Evolutionary conservation across 257 asterid species (phyloP).

Genomic region (Solanum gracilifrons): DNA sequence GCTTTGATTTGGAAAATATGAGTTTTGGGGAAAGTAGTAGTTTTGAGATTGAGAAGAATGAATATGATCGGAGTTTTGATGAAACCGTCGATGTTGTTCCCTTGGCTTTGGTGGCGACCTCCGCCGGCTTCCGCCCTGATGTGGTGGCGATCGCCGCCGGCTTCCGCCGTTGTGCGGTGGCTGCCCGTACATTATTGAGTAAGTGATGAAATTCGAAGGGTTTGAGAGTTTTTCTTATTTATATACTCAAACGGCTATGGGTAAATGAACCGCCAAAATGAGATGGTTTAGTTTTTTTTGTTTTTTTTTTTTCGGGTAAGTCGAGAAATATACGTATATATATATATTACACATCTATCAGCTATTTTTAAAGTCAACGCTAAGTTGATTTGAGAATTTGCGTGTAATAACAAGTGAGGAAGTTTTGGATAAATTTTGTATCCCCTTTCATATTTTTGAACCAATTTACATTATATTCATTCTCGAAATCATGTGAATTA

Average conservation of each 20-base stretch:
- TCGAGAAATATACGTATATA: too few relatives aligned
- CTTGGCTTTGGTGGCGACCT: background rate
- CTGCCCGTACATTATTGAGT: background rate
- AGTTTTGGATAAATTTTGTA: too few relatives aligned
- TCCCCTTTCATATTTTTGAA: too few relatives aligned
- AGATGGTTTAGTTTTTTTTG: background rate
- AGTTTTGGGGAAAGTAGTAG: slow-evolving; percentile 8
- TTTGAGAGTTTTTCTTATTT: background rate
- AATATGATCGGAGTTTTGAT: background rate
- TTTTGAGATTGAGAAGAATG: background rate
- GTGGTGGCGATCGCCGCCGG: background rate
- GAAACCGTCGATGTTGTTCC: background rate
- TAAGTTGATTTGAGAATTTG: too few relatives aligned
- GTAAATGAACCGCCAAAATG: background rate
- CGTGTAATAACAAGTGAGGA: too few relatives aligned
- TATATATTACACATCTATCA: too few relatives aligned
- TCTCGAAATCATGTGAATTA: too few relatives aligned
- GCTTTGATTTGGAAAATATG: background rate
- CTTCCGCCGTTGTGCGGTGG: background rate
- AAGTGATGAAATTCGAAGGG: background rate
- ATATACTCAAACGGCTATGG: background rate
- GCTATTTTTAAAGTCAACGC: background rate
- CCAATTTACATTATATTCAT: too few relatives aligned
- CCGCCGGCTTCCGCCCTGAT: background rate
- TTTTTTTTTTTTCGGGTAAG: too few relatives aligned